phyloP scores from a whole-genome alignment of 75 land plant species.

The Pinus taeda region DNA sequence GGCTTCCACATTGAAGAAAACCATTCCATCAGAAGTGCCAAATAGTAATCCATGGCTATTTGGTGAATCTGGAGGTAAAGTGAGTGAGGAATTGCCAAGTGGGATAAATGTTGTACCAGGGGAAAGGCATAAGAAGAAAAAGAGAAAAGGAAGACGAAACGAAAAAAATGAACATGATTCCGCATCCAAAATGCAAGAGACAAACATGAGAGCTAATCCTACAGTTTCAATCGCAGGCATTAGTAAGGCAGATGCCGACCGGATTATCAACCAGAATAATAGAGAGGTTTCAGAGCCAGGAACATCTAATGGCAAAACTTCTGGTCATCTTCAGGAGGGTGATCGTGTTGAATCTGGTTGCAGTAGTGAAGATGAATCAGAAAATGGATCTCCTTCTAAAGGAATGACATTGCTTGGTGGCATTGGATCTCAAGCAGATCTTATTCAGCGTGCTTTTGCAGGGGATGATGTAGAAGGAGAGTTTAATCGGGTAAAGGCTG shows the following conservation, averaged over 20 bases:
- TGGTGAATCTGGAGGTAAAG: conserved; percentile 11
- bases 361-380: conserved; percentile 57
- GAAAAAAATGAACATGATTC: neutral
- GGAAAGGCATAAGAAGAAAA: neutral
- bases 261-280: neutral
- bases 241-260: neutral
- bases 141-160: neutral
- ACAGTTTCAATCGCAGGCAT: conserved; percentile 4
- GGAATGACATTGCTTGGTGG: conserved; percentile 35
- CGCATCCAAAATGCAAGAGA: neutral
- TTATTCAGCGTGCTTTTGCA: conserved; percentile 87
- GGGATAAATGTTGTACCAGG: neutral
- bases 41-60: conserved; percentile 19
- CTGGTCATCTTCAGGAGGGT: neutral
- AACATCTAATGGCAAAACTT: neutral
- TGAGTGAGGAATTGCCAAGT: neutral
- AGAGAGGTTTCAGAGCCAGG: conserved; percentile 3
- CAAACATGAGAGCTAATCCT: neutral
- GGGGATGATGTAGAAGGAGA: conserved; percentile 97
- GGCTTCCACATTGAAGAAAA: neutral
- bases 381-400: conserved; percentile 42
- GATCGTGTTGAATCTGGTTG: neutral
- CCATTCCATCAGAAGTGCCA: neutral
- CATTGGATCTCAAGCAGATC: conserved; percentile 75
- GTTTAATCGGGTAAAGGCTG: conserved; percentile 66